Conservation (phyloP, 176 grass and related monocot species). For the Pontederia paniculata region DNA sequence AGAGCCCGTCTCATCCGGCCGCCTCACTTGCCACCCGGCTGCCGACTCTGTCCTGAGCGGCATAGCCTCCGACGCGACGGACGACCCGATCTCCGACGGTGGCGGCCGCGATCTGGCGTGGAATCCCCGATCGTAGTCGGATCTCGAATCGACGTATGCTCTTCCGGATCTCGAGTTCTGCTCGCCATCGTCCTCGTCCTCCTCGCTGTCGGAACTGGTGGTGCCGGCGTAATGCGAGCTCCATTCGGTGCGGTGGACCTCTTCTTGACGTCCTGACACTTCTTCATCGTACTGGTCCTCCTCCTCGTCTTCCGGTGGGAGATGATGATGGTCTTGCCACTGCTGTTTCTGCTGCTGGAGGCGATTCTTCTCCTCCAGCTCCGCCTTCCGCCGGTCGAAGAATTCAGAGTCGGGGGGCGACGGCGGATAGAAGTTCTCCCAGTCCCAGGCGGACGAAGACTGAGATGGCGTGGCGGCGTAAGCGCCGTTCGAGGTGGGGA, state of each 20-base stretch:
- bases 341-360: conserved; percentile 32
- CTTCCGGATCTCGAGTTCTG: conserved; percentile 31
- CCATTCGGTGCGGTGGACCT: conserved; percentile 32
- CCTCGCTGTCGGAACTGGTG: conserved; percentile 11
- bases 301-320: conserved; percentile 37
- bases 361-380: conserved; percentile 57
- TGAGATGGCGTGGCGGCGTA: conserved; percentile 53
- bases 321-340: conserved; percentile 13
- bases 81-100: conserved; percentile 24
- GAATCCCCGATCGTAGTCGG: conserved; percentile 33
- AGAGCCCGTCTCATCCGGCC: conserved; percentile 1
- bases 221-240: conserved; percentile 25
- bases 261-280: conserved; percentile 30
- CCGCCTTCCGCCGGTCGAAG: conserved; percentile 64
- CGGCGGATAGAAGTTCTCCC: conserved; percentile 90
- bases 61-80: conserved; percentile 21
- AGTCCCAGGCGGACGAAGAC: conserved; percentile 90
- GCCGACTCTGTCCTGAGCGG: conserved; percentile 43
- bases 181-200: not conserved
- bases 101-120: not conserved
- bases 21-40: conserved; percentile 19
- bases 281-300: conserved; percentile 35
- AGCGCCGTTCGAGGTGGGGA: conserved; percentile 5
- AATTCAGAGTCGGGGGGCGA: conserved; percentile 93
- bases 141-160: conserved; percentile 58